A percentile compares a stretch with the other conserved stretches of the same genome.
Conservation (phyloP, 148 eudicot species). For the Vaccinium corymbosum region DNA sequence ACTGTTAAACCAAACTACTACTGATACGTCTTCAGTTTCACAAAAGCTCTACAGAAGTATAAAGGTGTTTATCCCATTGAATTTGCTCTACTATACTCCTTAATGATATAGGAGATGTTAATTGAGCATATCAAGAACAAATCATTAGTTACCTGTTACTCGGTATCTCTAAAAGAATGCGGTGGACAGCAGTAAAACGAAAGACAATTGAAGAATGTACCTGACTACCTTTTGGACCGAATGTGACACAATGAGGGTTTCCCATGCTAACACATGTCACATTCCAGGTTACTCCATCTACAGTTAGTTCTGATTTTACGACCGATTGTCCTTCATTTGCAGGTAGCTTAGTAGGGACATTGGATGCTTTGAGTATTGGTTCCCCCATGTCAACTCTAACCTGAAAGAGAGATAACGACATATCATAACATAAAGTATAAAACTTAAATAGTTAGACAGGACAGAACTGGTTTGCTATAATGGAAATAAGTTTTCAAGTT, state of each 20-base stretch:
- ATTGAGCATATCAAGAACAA: no score
- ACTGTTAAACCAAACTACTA: no score
- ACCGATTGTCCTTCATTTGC: slow-evolving; percentile 65
- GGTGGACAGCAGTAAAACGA: neutral
- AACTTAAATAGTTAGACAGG: slow-evolving; percentile 6
- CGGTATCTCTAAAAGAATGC: no score
- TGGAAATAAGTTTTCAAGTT: neutral
- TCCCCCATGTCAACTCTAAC: slow-evolving; percentile 98
- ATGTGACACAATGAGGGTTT: slow-evolving; percentile 94
- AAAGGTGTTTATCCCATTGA: no score
- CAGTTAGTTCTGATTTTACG: slow-evolving; percentile 63
- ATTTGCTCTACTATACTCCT: no score
- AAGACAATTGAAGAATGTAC: slow-evolving; percentile 32
- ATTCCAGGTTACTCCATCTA: slow-evolving; percentile 76
- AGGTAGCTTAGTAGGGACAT: slow-evolving; percentile 75
- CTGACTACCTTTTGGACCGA: slow-evolving; percentile 63
- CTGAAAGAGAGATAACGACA: slow-evolving; percentile 34
- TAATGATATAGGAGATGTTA: no score
- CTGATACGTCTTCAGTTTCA: no score
- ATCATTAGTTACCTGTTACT: no score
- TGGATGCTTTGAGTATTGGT: slow-evolving; percentile 71
- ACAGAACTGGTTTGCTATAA: slow-evolving; percentile 5
- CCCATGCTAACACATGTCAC: slow-evolving; percentile 99
- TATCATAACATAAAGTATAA: neutral
- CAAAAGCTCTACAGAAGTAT: no score